Evolutionary conservation across 129 eudicot species (phyloP), one percentile per base, ranked within the genome.

Genomic region (Ambrosia trifida): DNA sequence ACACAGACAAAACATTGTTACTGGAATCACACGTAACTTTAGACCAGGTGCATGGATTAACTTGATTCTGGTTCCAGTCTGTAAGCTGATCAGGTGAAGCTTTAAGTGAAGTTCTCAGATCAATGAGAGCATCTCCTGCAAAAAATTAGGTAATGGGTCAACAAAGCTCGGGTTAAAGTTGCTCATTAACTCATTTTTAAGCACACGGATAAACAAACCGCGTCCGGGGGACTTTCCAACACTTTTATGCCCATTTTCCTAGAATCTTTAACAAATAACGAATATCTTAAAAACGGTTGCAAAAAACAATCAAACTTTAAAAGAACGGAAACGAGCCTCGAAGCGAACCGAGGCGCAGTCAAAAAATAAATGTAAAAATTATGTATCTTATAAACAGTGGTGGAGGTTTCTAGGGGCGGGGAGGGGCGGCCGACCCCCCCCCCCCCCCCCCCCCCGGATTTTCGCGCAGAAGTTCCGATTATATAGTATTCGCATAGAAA

Each of bases 1-100:
- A 91, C 91, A 87, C 81, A 31, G 88, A 72, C 4, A 69, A 71
- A 72, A 95, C 99, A 62, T 79, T 72, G 52, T 64, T 52, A 60
- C 79, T 73, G 38, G 74, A 4, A 75, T 90, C 89, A 73, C 99
- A 95, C 11, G 40, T 81, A 77, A 95, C 85, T 72, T 84, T 88
- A 56, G 95, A 72, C 99, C 99, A 95, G 75, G 96, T 88, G 79
- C 99, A 95, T 7, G 99, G 99, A 52, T 78, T 83, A 38, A 95
- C 99, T 77, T 78, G 90, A 76, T 90, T 80, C 56, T 53, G 84
- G 74, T 90, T 90, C 99, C 99, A 95, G 78, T 88, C 91, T 60
- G 82, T 11, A 35, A 95, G 96, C 80, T 90, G 97, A 80, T 60
- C 58, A 0, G 64, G 32, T 35, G 97, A 88, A 79, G 96, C 99